Conservation (phyloP, 805 yeast species). For the Hanseniaspora thailandica region DNA sequence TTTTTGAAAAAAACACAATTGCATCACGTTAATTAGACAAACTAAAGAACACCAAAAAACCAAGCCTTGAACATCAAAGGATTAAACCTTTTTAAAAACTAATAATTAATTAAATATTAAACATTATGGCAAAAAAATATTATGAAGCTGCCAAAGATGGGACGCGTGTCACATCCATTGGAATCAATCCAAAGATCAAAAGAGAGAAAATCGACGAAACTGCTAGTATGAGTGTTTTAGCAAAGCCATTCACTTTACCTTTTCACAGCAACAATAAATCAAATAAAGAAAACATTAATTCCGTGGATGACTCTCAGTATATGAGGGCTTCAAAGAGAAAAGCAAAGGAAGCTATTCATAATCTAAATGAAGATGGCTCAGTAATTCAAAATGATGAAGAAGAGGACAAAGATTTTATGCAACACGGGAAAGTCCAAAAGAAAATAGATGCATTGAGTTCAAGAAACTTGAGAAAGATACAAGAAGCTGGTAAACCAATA, state of each 20-base stretch:
- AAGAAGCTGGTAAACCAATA: constrained; percentile 26
- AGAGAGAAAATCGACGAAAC: constrained; percentile 43
- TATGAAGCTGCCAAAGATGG: constrained; percentile 15
- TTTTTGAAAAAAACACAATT: neutral
- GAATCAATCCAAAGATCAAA: constrained; percentile 52
- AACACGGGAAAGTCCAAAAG: constrained; percentile 10
- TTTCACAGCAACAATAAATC: constrained; percentile 25
- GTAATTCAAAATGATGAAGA: constrained; percentile 19
- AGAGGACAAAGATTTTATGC: constrained; percentile 11
- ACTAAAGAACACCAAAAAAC: neutral
- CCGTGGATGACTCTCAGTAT: constrained; percentile 17
- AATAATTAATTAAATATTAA: too few species aligned
- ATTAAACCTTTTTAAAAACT: too few species aligned
- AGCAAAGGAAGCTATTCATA: constrained; percentile 17
- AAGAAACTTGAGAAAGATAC: constrained; percentile 35
- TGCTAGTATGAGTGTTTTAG: constrained; percentile 41
- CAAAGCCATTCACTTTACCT: constrained; percentile 62
- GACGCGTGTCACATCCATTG: constrained; percentile 46
- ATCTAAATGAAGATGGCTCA: constrained; percentile 28
- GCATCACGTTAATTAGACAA: neutral
- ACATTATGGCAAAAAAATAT: constrained; percentile 14
- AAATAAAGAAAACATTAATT: constrained; percentile 14
- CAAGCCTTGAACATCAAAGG: too few species aligned
- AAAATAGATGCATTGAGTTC: constrained; percentile 54
- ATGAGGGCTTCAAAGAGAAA: constrained; percentile 19